Percentiles rank a stretch among this genome's conserved stretches.
These are phyloP conservation scores for Beauveria pseudobassiana DNA, from an alignment of 2,329 filamentous ascomycete species.

Conservation along the genomic window DNA sequence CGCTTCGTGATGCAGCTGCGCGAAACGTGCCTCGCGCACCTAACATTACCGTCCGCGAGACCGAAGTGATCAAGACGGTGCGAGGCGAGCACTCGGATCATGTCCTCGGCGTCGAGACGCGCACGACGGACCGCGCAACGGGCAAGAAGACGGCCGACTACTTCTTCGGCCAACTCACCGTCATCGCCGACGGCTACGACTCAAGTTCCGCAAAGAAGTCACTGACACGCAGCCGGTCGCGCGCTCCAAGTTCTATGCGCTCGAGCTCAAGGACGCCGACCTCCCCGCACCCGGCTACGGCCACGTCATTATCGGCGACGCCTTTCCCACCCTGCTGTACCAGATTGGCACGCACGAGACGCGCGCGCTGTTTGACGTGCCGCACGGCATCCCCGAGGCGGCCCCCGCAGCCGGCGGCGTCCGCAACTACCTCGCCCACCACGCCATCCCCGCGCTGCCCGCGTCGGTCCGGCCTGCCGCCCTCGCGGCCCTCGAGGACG, in stretches of 20 bases:
- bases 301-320: conserved; percentile 77
- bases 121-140: conserved; percentile 52
- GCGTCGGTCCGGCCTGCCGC: conserved; percentile 65
- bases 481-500: conserved; percentile 65
- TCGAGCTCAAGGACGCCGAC: conserved; percentile 83
- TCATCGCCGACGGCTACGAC: conserved; percentile 86
- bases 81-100: conserved; percentile 60
- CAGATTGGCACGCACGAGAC: conserved; percentile 96
- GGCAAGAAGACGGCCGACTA: conserved; percentile 55
- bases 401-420: conserved; percentile 71
- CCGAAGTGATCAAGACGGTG: conserved; percentile 71
- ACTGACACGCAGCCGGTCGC: conserved; percentile 60
- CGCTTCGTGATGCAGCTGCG: conserved; percentile 82
- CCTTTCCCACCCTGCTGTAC: conserved; percentile 78
- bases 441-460: conserved; percentile 73
- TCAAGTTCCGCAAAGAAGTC: conserved; percentile 81
- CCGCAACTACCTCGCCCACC: conserved; percentile 72
- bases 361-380: conserved; percentile 80
- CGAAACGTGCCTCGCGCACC: conserved; percentile 62
- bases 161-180: conserved; percentile 84
- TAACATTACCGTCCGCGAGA: conserved; percentile 89
- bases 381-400: conserved; percentile 67
- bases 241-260: conserved; percentile 83
- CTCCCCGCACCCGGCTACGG: conserved; percentile 71
- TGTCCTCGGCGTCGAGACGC: conserved; percentile 75